phyloP scores from a whole-genome alignment of 2,329 filamentous ascomycete species.

The Clonostachys rosea region DNA sequence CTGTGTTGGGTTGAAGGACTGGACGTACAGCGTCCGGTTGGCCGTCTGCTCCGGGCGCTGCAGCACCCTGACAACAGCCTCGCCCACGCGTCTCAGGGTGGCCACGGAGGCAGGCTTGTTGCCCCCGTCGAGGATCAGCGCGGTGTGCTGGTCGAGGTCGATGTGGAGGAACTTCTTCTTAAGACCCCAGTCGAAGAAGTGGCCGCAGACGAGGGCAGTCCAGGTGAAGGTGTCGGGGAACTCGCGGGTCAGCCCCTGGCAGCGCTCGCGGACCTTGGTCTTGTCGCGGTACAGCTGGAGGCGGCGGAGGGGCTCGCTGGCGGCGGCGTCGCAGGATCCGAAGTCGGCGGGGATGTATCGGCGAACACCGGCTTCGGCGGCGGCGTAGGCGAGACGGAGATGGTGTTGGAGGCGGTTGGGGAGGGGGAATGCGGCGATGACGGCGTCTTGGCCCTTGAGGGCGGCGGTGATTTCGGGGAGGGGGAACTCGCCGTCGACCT shows the following conservation, averaged over 20 bases:
- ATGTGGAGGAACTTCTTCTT: constrained; percentile 29
- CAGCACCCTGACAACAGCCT: constrained; percentile 44
- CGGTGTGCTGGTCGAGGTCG: constrained; percentile 33
- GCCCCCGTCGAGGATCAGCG: constrained; percentile 47
- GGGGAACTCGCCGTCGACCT: constrained; percentile 18
- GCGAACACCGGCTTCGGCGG: constrained; percentile 53
- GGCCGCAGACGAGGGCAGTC: constrained; percentile 36
- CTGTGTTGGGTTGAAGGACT: constrained; percentile 42
- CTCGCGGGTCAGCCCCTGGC: constrained; percentile 18
- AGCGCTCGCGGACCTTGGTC: constrained; percentile 19
- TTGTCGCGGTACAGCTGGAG: constrained; percentile 27
- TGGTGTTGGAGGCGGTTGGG: constrained; percentile 35
- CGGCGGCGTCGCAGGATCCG: constrained; percentile 27
- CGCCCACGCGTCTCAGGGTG: constrained; percentile 40
- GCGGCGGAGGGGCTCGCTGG: constrained; percentile 19
- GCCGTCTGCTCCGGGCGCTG: constrained; percentile 37
- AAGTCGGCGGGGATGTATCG: constrained; percentile 61
- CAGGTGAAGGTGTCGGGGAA: constrained; percentile 42
- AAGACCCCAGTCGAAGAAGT: constrained; percentile 46
- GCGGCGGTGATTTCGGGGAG: constrained; percentile 34
- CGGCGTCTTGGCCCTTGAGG: constrained; percentile 51
- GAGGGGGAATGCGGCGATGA: constrained; percentile 34
- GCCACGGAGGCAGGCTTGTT: constrained; percentile 40
- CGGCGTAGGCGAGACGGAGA: constrained; percentile 49
- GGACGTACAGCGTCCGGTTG: constrained; percentile 43